Base-by-base conservation (phyloP, 805 yeast genomes). In the Saturnispora ahearnii region DNA sequence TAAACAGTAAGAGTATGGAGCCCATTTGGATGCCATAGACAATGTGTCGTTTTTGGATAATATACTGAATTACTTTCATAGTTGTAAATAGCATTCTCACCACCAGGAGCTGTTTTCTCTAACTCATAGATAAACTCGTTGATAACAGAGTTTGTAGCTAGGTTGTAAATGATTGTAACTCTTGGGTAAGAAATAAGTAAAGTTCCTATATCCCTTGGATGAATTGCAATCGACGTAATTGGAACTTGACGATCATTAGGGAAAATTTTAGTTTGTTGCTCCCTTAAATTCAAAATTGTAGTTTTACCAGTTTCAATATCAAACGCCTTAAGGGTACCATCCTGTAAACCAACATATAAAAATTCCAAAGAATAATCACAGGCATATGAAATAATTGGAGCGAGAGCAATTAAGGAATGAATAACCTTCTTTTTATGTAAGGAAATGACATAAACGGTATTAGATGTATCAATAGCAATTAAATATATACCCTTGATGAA, bases 11-110 rank as follows among this genome's bases (percentile, higher is more conserved):
- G 74, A 3, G 87, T 68, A 61, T 90, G 95, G 42, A 89, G 74
- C 0, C 98, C 96, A 61, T 88, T 88, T 2, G 99, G 99, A 64
- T 91, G 97, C 78, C 87, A 93, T 32, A 78, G 70, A 0, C 96
- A 82, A 45, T 81, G 74, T 4, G 48, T 24, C 7, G 64, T 57
- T 9, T 50, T 53, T 3, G 71, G 70, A 37, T 57, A 52, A 50
- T 65, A 64, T 12, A 28, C 29, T 3, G 65, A 66, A 15, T 58
- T 51, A 1, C 53, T 21, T 26, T 57, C 58, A 46, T 64, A 66
- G 15, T 56, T 52, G 46, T 63, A 64, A 3, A 58, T 51, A 2
- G 65, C 59, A 33, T 71, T 71, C 42, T 79, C 82, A 13, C 87
- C 89, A 6, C 95, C 95, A 13, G 84, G 82, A 0, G 87, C 82